Conservation (phyloP, 2,329 filamentous ascomycete species). For the Septoria linicola region DNA sequence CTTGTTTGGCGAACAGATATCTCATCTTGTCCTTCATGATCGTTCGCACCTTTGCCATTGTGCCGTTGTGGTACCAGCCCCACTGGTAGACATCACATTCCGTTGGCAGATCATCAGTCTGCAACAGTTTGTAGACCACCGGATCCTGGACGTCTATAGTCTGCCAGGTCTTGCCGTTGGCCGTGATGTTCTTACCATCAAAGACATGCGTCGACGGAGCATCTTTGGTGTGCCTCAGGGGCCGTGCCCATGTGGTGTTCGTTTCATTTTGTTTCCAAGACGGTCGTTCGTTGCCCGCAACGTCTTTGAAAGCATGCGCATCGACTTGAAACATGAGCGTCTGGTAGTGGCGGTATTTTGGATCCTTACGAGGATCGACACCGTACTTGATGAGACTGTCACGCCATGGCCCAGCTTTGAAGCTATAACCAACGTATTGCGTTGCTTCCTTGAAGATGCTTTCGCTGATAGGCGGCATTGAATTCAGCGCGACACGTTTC, state of each 20-base stretch:
- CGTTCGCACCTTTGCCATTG: slow-evolving; percentile 77
- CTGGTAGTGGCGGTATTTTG: slow-evolving; percentile 79
- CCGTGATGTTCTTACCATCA: slow-evolving; percentile 70
- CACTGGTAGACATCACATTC: slow-evolving; percentile 55
- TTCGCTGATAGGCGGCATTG: slow-evolving; percentile 55
- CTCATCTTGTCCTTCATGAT: slow-evolving; percentile 85
- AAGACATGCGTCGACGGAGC: slow-evolving; percentile 69
- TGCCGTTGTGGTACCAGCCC: slow-evolving; percentile 82
- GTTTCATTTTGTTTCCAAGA: slow-evolving; percentile 14
- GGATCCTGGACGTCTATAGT: slow-evolving; percentile 88
- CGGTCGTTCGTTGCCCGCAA: slow-evolving; percentile 5
- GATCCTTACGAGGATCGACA: slow-evolving; percentile 76
- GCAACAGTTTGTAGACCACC: slow-evolving; percentile 64
- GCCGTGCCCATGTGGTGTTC: slow-evolving; percentile 22
- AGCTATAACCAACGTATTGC: slow-evolving; percentile 86
- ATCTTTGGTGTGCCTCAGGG: slow-evolving; percentile 23
- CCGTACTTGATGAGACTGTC: slow-evolving; percentile 85
- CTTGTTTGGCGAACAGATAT: slow-evolving; percentile 40
- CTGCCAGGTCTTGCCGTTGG: slow-evolving; percentile 90
- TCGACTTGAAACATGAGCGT: slow-evolving; percentile 79
- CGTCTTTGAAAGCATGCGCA: slow-evolving; percentile 29
- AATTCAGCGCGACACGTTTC: slow-evolving; percentile 75
- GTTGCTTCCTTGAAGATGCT: slow-evolving; percentile 69
- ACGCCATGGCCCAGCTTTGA: slow-evolving; percentile 87
- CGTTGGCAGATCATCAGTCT: slow-evolving; percentile 53